Evolutionary conservation across 768 basidiomycete species (phyloP), one percentile per base, ranked within the genome.

Genomic region (Pisolithus tinctorius): DNA sequence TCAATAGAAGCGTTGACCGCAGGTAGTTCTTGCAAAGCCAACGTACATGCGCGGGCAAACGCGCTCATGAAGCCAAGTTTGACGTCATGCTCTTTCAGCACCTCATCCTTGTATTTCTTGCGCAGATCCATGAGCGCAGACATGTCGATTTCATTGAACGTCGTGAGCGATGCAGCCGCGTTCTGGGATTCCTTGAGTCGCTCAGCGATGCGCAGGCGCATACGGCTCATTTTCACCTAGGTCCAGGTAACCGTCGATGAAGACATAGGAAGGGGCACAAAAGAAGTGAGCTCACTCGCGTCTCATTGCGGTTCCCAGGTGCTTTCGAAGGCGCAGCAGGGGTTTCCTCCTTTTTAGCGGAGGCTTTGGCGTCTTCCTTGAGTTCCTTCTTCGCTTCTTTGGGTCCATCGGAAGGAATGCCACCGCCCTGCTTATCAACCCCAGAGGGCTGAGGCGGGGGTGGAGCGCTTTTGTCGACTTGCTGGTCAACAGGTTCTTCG

Each of bases 111-210:
- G 82, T 93, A 94, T 66, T 85, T 82, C 66, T 86, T 82, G 62
- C 95, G 88, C 84, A 98, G 83, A 39, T 86, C 84, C 75, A 96
- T 88, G 50, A 98, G 74, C 40, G 89, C 86, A 39, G 92, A 93
- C 95, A 99, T 98, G 75, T 98, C 95, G 65, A 99, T 91, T 73
- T 99, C 95, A 74, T 99, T 97, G 81, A 99, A 99, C 25, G 95
- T 98, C 31, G 96, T 98, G 53, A 98, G 71, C 46, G 93, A 94
- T 44, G 95, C 95, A 4, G 95, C 96, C 17, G 90, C 82, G 66
- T 97, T 96, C 69, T 99, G 95, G 23, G 94, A 95, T 67, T 96
- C 87, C 75, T 99, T 99, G 67, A 99, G 82, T 48, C 95, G 93
- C 71, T 94, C 92, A 44, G 94, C 88, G 63, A 99, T 99, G 55